Evolutionary conservation across 2,329 filamentous ascomycete species (phyloP).

Genomic region (Penicillium aurantiogriseum): DNA sequence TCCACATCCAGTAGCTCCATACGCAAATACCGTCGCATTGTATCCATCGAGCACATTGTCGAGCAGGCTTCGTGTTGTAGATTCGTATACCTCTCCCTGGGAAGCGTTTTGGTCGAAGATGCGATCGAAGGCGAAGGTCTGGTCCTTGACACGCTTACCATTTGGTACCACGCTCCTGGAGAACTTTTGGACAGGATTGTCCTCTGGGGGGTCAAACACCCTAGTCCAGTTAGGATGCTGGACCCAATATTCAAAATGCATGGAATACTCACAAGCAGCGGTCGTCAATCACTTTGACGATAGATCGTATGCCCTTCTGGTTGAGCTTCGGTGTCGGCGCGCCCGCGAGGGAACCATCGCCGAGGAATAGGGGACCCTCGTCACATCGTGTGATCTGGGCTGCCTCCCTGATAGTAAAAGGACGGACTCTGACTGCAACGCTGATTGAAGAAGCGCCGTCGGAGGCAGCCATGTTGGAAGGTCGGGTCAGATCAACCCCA

Average conservation of each 20-base stretch:
- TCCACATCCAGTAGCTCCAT: constrained; percentile 94
- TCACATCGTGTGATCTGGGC: constrained; percentile 77
- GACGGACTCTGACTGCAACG: constrained; percentile 60
- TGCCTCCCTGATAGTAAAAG: constrained; percentile 83
- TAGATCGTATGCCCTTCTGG: constrained; percentile 80
- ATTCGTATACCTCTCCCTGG: constrained; percentile 91
- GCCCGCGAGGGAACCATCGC: constrained; percentile 90
- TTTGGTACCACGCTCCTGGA: constrained; percentile 74
- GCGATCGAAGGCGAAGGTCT: constrained; percentile 93
- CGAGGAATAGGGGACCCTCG: constrained; percentile 88
- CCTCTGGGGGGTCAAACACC: constrained; percentile 95
- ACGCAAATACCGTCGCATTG: constrained; percentile 98
- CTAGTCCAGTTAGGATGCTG: constrained; percentile 48
- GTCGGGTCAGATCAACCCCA: constrained; percentile 18
- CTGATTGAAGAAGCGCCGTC: constrained; percentile 52
- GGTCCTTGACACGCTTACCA: constrained; percentile 93
- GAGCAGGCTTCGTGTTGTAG: constrained; percentile 82
- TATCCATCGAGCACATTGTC: constrained; percentile 96
- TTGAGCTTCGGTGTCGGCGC: constrained; percentile 79
- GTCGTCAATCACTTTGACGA: constrained; percentile 96
- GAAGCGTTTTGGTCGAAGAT: constrained; percentile 95
- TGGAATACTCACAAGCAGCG: constrained; percentile 75
- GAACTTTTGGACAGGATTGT: constrained; percentile 86
- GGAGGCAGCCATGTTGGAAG: constrained; percentile 40
- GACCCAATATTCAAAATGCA: background rate